These are phyloP conservation scores for Ogataea ramenticola DNA, from an alignment of 805 yeast genomes.

Conservation along the genomic window DNA sequence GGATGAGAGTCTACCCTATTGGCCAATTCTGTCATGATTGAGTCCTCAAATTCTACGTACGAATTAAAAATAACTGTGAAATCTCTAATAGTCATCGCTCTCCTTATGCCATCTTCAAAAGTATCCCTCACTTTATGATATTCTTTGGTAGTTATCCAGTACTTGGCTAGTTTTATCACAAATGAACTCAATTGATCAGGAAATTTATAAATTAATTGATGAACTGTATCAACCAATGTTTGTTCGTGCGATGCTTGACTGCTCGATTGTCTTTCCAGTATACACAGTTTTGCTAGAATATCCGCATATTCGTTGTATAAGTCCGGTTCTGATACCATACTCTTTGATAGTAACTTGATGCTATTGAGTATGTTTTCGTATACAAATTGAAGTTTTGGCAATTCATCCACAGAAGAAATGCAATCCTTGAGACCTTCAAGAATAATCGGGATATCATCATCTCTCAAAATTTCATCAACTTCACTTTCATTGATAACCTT, in stretches of 20 bases:
- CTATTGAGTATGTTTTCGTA: constrained; percentile 28
- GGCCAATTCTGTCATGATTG: constrained; percentile 28
- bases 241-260: background rate
- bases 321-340: constrained; percentile 38
- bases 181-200: constrained; percentile 56
- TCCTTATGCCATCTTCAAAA: constrained; percentile 41
- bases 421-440: background rate
- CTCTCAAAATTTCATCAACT: constrained; percentile 4
- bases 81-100: constrained; percentile 47
- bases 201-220: constrained; percentile 28
- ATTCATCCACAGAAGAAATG: constrained; percentile 5
- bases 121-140: constrained; percentile 31
- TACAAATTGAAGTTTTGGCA: constrained; percentile 8
- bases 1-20: constrained; percentile 13
- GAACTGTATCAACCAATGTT: background rate
- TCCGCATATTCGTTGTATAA: constrained; percentile 41
- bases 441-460: background rate
- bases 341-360: constrained; percentile 26
- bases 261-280: background rate
- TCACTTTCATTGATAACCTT: background rate
- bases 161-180: constrained; percentile 40
- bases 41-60: constrained; percentile 54
- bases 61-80: constrained; percentile 60
- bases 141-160: constrained; percentile 33
- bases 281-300: constrained; percentile 19